Evolutionary conservation across 2,329 filamentous ascomycete genomes (phyloP).

Genomic region (Alternaria burnsii): DNA sequence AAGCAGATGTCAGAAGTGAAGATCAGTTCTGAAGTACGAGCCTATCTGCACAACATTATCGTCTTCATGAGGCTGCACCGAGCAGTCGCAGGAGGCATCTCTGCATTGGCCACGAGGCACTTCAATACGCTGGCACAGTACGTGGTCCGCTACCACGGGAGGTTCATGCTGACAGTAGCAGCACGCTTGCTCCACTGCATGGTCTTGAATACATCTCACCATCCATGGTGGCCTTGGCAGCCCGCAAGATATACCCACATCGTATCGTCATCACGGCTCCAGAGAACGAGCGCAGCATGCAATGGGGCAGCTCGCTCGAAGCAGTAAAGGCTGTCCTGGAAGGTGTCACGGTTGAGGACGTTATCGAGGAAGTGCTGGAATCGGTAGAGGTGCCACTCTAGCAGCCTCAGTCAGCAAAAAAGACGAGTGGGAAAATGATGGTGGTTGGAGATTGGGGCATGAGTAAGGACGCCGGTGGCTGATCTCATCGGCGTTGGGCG

Average conservation of each 20-base stretch:
- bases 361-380: constrained; percentile 66
- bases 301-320: constrained; percentile 84
- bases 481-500: constrained; percentile 30
- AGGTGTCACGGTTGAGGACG: constrained; percentile 62
- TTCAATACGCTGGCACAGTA: constrained; percentile 73
- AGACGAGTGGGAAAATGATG: background rate
- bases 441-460: constrained; percentile 21
- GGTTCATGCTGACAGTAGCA: constrained; percentile 46
- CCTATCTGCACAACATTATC: constrained; percentile 87
- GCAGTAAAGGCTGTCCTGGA: constrained; percentile 74
- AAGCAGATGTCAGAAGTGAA: constrained; percentile 66
- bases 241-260: constrained; percentile 87
- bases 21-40: constrained; percentile 77
- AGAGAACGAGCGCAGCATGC: constrained; percentile 82
- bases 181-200: constrained; percentile 82
- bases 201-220: constrained; percentile 82
- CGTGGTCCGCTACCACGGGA: background rate
- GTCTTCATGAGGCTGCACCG: constrained; percentile 89
- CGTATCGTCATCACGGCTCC: constrained; percentile 75
- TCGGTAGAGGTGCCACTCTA: constrained; percentile 65
- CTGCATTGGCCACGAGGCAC: constrained; percentile 79
- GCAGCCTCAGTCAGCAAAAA: constrained; percentile 5
- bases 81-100: constrained; percentile 80
- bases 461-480: constrained; percentile 38
- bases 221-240: constrained; percentile 81